Conservation (phyloP, 1,139 yeast genomes). For the Candida pseudoviswanathii region DNA sequence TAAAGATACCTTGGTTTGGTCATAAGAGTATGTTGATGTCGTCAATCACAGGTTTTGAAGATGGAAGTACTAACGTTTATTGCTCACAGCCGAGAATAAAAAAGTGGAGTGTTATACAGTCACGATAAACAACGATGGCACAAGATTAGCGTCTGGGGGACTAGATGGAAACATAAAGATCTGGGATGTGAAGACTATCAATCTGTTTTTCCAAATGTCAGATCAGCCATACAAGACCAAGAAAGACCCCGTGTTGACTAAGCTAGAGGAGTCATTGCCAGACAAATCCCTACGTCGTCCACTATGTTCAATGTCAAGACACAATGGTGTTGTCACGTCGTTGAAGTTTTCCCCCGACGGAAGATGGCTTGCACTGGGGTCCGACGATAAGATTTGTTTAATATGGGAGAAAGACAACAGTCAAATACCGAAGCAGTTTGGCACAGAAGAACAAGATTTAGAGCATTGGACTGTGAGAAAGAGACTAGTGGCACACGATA, state of each 20-base stretch:
- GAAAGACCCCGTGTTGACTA: conserved; percentile 1
- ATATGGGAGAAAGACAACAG: conserved; percentile 83
- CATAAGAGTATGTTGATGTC: conserved; percentile 54
- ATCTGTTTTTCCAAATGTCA: conserved; percentile 20
- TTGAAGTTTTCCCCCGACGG: conserved; percentile 94
- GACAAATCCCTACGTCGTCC: conserved; percentile 53
- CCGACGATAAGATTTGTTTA: conserved; percentile 88
- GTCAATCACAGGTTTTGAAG: not conserved
- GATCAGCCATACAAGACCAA: conserved; percentile 7
- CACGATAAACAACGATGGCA: conserved; percentile 78
- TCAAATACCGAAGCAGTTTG: conserved; percentile 46
- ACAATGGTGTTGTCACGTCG: conserved; percentile 91
- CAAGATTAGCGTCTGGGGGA: conserved; percentile 91
- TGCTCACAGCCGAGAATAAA: conserved; percentile 64
- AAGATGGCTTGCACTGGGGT: conserved; percentile 86
- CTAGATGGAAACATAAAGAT: conserved; percentile 90
- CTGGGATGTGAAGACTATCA: conserved; percentile 67
- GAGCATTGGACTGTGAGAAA: conserved; percentile 95
- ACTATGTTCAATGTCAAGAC: conserved; percentile 79
- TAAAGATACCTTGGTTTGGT: conserved; percentile 84
- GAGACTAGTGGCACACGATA: conserved; percentile 92
- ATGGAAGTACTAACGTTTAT: conserved; percentile 4
- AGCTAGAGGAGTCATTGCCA: conserved; percentile 21
- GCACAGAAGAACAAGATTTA: conserved; percentile 60
- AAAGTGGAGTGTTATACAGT: conserved; percentile 85